Base-by-base conservation (phyloP, 2,329 filamentous ascomycete genomes). In the Fusarium circinatum region DNA sequence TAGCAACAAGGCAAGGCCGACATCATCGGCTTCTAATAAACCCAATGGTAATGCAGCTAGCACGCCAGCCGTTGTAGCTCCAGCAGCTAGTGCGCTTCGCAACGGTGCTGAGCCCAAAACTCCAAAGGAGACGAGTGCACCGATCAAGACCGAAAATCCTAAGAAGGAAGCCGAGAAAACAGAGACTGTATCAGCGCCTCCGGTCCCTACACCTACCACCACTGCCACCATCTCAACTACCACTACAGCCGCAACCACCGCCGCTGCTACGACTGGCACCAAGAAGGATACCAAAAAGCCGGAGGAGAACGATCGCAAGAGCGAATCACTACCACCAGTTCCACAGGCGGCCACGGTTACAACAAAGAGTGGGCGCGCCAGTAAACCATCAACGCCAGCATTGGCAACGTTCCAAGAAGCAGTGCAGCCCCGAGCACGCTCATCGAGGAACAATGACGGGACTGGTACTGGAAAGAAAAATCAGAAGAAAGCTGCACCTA, bases 371-470 rank as follows among this genome's bases (percentile, higher is more conserved):
- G 90, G 90, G 6, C 85, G 90, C 64, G 89, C 90, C 17, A 92
- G 90, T 79, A 92, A 92, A 79, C 90, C 90, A 5, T 92, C 90
- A 8, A 92, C 90, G 4, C 90, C 90, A 20, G 88, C 89, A 7
- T 77, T 91, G 56, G 85, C 87, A 10, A 88, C 85, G 7, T 91
- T 92, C 73, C 87, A 89, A 41, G 90, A 92, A 57, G 84, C 86
- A 6, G 80, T 85, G 3, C 84, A 89, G 65, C 85, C 89, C 5
- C 84, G 89, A 62, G 86, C 89, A 22, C 83, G 90, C 59, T 85
- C 88, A 5, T 86, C 89, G 5, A 85, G 89, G 32, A 87, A 84
- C 61, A 80, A 75, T 49, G 84, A 86, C 24, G 76, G 72, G 20
- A 76, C 75, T 44, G 81, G 77, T 42, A 79, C 81, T n/a, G 89